Evolutionary conservation across 345 rosid species (phyloP).

Genomic region (Euphorbia lathyris): DNA sequence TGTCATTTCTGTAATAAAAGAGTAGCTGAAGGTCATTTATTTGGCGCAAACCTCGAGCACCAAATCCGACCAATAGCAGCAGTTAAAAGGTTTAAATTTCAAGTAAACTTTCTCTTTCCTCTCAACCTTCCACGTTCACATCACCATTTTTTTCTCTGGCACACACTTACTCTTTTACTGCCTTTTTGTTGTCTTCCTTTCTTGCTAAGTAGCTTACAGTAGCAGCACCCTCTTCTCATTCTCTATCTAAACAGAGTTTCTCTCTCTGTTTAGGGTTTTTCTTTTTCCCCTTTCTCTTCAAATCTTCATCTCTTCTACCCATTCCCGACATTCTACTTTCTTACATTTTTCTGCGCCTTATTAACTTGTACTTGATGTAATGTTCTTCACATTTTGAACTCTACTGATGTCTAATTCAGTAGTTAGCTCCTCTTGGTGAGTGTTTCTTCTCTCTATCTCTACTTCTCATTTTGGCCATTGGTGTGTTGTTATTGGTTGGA

Average conservation of each 20-base stretch:
- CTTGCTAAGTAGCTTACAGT: constrained; percentile 15
- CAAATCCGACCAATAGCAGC: constrained; percentile 3
- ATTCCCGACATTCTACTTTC: background rate
- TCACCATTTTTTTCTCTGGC: background rate
- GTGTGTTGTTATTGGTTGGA: background rate
- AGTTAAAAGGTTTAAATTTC: background rate
- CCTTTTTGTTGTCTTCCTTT: background rate
- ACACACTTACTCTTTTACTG: background rate
- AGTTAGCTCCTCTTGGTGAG: background rate
- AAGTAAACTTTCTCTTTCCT: background rate
- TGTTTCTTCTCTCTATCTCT: background rate
- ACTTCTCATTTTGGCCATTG: background rate
- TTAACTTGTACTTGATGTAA: background rate
- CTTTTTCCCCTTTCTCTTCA: background rate
- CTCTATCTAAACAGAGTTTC: background rate
- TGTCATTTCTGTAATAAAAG: background rate
- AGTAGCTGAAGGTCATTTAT: background rate
- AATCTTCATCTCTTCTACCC: background rate
- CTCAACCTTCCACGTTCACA: background rate
- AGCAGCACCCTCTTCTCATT: background rate
- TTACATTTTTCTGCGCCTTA: background rate
- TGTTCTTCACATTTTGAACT: background rate
- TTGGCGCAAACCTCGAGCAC: background rate
- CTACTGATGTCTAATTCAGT: background rate
- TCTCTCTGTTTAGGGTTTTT: background rate